These are phyloP conservation scores for Parastagonospora avenae DNA, from an alignment of 2,329 filamentous ascomycete species.

Conservation along the genomic window DNA sequence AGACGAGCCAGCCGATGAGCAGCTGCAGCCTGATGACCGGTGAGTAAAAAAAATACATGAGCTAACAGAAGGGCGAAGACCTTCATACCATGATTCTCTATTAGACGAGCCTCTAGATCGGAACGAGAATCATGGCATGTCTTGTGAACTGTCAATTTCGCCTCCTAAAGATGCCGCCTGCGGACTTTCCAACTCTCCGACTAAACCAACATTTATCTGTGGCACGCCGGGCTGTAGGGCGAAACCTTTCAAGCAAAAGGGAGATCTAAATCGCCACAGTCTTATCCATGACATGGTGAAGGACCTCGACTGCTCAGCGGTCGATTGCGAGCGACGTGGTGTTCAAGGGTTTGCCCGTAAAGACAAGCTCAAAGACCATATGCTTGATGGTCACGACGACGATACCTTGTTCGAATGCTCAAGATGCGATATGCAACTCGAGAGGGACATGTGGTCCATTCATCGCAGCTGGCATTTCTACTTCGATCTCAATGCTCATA, in stretches of 20 bases:
- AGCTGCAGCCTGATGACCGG: conserved; percentile 11
- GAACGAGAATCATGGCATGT: no score
- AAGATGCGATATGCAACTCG: neutral
- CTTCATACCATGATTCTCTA: no score
- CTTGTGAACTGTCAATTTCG: no score
- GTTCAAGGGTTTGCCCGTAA: conserved; percentile 7
- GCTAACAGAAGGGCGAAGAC: conserved; percentile 28
- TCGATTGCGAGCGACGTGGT: conserved; percentile 5
- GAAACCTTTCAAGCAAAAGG: conserved; percentile 9
- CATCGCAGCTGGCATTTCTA: neutral
- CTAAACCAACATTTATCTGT: neutral
- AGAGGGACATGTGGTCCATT: conserved; percentile 1
- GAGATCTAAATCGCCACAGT: conserved; percentile 9
- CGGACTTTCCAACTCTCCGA: neutral
- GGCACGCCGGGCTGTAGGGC: neutral
- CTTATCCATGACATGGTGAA: neutral
- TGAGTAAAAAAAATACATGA: conserved; percentile 28
- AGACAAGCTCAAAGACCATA: conserved; percentile 21
- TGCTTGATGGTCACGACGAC: conserved; percentile 15
- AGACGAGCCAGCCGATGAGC: conserved; percentile 8
- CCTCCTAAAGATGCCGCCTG: no score
- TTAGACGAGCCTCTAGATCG: no score
- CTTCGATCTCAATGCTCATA: neutral
- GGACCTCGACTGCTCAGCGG: conserved; percentile 5
- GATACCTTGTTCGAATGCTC: conserved; percentile 10